phyloP scores from a whole-genome alignment of 768 basidiomycete genomes.

The Boletales sp. region DNA sequence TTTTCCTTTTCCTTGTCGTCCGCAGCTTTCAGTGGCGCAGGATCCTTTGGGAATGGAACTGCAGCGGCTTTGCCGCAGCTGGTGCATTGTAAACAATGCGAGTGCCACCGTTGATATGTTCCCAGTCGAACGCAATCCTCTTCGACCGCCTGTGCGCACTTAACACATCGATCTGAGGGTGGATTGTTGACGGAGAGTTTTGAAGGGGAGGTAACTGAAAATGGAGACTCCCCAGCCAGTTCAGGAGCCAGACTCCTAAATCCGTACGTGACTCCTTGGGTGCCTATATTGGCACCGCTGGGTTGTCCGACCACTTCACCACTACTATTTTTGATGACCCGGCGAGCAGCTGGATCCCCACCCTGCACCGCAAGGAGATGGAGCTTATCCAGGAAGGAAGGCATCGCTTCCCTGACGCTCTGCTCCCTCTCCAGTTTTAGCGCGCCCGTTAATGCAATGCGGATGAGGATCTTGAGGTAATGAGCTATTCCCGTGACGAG shows the following conservation, averaged over 20 bases:
- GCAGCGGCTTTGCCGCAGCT: conserved; percentile 77
- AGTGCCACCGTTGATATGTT: conserved; percentile 98
- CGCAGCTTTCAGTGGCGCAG: conserved; percentile 44
- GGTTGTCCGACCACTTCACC: conserved; percentile 49
- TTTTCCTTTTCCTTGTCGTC: conserved; percentile 48
- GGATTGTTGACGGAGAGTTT: conserved; percentile 62
- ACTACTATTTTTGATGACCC: conserved; percentile 73
- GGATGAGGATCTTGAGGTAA: conserved; percentile 98
- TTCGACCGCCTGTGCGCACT: conserved; percentile 87
- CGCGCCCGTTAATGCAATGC: conserved; percentile 94
- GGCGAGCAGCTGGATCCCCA: conserved; percentile 72
- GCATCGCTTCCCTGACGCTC: conserved; percentile 76
- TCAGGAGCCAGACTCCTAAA: conserved; percentile 91
- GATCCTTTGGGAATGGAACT: conserved; percentile 55
- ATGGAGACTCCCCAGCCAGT: conserved; percentile 85
- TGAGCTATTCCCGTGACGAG: conserved; percentile 99
- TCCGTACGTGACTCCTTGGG: conserved; percentile 86
- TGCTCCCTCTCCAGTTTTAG: conserved; percentile 94
- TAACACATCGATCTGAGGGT: conserved; percentile 88
- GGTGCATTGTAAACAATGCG: conserved; percentile 83
- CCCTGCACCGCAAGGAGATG: conserved; percentile 87
- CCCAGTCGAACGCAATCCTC: conserved; percentile 95
- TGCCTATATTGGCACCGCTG: conserved; percentile 60
- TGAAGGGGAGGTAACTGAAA: conserved; percentile 40
- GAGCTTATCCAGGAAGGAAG: conserved; percentile 87